These are phyloP conservation scores for Diplodia scrobiculata DNA, from an alignment of 2,329 filamentous ascomycete species.

Conservation along the genomic window DNA sequence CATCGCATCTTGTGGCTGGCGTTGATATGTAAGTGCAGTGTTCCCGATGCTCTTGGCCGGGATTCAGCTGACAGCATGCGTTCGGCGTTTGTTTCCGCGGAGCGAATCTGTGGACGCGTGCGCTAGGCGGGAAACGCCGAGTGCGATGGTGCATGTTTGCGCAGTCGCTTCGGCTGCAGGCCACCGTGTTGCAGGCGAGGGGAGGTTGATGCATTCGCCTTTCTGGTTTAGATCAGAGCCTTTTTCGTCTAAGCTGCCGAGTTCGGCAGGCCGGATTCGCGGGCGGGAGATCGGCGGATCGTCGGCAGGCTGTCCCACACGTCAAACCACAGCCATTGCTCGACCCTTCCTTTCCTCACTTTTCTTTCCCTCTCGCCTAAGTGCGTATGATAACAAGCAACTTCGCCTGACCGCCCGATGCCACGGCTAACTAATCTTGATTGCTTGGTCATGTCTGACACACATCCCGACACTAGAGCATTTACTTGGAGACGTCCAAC, in stretches of 20 bases:
- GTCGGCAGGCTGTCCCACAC: neutral
- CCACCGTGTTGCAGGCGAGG: neutral
- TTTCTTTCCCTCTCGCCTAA: neutral
- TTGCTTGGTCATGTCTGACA: neutral
- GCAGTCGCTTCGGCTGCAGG: neutral
- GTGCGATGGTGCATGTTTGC: neutral
- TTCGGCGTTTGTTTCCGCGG: neutral
- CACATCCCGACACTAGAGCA: too few species aligned
- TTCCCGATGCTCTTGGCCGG: neutral
- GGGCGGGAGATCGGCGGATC: conserved; percentile 24
- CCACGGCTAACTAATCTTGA: neutral
- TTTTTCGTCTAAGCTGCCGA: neutral
- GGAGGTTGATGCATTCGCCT: neutral
- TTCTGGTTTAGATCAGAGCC: neutral
- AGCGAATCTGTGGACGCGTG: neutral
- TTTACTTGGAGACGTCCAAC: neutral
- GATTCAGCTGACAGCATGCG: neutral
- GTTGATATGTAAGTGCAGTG: neutral
- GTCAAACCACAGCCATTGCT: neutral
- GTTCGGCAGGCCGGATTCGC: neutral
- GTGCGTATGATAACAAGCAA: neutral
- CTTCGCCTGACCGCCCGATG: neutral
- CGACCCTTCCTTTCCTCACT: neutral
- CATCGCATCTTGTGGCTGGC: too few species aligned
- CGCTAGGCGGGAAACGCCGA: neutral